Evolutionary conservation across 225 moss, liverwort and hornwort genomes (phyloP).

Genomic region (Sphagnum tenellum): DNA sequence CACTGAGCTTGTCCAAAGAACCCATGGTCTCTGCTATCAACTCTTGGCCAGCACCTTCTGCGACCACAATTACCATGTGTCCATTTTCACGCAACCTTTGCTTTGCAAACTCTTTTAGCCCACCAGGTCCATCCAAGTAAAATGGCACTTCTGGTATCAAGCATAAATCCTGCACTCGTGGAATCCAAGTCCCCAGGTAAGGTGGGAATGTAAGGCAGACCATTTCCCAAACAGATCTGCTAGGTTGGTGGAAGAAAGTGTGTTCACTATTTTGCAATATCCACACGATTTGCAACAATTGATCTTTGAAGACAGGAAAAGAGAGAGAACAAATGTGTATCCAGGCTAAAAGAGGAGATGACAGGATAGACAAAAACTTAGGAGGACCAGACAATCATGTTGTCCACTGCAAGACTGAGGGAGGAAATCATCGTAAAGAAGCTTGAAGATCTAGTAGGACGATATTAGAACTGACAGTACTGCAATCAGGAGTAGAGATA

Average conservation of each 20-base stretch:
- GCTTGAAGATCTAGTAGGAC: background rate
- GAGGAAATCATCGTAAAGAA: too few species aligned
- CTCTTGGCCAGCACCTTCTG: constrained; percentile 77
- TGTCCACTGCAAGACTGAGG: too few species aligned
- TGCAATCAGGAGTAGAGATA: too few species aligned
- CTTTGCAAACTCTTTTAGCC: constrained; percentile 51
- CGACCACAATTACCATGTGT: constrained; percentile 75
- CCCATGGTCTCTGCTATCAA: constrained; percentile 44
- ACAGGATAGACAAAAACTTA: too few species aligned
- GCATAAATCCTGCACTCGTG: constrained; percentile 49
- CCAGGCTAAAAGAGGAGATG: background rate
- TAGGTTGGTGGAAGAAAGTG: background rate
- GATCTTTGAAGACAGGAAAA: background rate
- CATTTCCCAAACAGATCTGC: too few species aligned
- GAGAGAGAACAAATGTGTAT: background rate
- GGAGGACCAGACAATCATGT: too few species aligned
- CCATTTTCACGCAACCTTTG: constrained; percentile 33
- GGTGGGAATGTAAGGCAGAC: background rate
- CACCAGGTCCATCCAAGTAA: constrained; percentile 57
- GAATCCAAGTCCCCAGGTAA: background rate
- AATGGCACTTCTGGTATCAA: constrained; percentile 78
- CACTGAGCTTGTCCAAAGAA: constrained; percentile 29
- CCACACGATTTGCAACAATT: background rate
- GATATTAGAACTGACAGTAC: too few species aligned
- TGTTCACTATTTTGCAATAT: background rate